phyloP scores from a whole-genome alignment of 2,329 filamentous ascomycete species.

The Basipetospora chlamydospora region DNA sequence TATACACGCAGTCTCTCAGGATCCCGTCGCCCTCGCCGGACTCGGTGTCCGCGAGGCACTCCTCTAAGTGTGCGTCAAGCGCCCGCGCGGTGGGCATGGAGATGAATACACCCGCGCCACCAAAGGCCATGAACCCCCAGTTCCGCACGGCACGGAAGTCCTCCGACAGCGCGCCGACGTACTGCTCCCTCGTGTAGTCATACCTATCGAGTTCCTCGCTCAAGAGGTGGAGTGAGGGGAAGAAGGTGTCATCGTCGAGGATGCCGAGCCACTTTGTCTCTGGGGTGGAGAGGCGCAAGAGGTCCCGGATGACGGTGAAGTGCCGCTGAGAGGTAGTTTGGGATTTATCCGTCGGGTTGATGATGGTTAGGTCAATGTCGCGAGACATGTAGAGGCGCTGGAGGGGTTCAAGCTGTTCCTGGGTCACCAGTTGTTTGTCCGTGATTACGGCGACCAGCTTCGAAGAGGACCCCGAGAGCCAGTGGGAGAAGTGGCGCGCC shows the following conservation, averaged over 20 bases:
- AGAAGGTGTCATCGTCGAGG: constrained; percentile 51
- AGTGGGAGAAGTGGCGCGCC: constrained; percentile 36
- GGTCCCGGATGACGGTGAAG: constrained; percentile 37
- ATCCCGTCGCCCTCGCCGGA: constrained; percentile 36
- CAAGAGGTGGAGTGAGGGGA: constrained; percentile 37
- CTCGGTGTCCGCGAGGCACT: constrained; percentile 23
- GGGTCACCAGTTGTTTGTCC: constrained; percentile 18
- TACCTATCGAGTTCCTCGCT: constrained; percentile 29
- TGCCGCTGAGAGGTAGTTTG: constrained; percentile 37
- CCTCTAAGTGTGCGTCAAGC: constrained; percentile 30
- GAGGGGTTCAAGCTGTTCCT: constrained; percentile 17
- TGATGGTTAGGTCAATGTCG: constrained; percentile 20
- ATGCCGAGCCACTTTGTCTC: constrained; percentile 41
- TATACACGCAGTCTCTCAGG: constrained; percentile 41
- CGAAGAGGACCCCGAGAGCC: constrained; percentile 35
- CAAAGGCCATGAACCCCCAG: constrained; percentile 46
- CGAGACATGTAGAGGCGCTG: constrained; percentile 15
- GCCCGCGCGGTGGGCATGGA: constrained; percentile 34
- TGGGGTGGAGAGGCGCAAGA: constrained; percentile 27
- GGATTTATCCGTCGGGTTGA: constrained; percentile 17
- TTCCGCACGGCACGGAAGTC: constrained; percentile 33
- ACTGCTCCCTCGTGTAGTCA: constrained; percentile 32
- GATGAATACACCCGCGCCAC: constrained; percentile 45
- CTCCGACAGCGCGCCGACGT: constrained; percentile 44
- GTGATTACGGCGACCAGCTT: constrained; percentile 36